Evolutionary conservation across 352 stramenopile genomes (phyloP).

Genomic region (Globisporangium ultimum): DNA sequence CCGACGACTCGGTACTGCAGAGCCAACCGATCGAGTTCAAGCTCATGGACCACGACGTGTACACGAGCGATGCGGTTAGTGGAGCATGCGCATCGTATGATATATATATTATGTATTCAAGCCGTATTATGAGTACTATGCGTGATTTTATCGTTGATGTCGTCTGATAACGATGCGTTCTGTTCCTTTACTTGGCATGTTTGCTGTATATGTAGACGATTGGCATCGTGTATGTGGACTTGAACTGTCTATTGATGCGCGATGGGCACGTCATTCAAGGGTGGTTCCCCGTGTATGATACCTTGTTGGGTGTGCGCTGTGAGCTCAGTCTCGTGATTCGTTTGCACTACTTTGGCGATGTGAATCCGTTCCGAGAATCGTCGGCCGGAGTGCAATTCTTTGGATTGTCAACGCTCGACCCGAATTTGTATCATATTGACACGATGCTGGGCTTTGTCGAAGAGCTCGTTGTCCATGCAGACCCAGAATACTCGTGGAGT

Average conservation of each 20-base stretch:
- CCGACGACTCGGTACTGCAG: conserved; percentile 97
- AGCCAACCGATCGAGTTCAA: conserved; percentile 98
- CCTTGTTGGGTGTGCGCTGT: conserved; percentile 92
- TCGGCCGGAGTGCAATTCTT: conserved; percentile 98
- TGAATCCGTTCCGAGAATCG: conserved; percentile 97
- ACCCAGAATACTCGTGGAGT: conserved; percentile 98
- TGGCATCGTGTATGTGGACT: conserved; percentile 96
- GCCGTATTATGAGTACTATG: background rate
- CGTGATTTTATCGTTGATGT: background rate
- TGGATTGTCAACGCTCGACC: conserved; percentile 93
- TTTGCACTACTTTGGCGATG: conserved; percentile 95
- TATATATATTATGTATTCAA: background rate
- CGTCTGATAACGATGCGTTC: background rate
- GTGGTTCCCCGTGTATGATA: conserved; percentile 99
- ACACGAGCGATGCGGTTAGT: conserved; percentile 84
- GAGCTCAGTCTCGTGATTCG: conserved; percentile 95
- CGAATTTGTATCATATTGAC: conserved; percentile 84
- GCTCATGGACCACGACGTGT: conserved; percentile 94
- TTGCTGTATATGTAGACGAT: conserved; percentile 61
- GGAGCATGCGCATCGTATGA: background rate
- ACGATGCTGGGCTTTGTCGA: conserved; percentile 93
- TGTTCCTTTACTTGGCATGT: background rate
- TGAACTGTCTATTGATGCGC: conserved; percentile 97
- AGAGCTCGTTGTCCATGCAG: conserved; percentile 96
- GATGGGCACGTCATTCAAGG: conserved; percentile 91